These are phyloP conservation scores for Mycena indigotica DNA, from an alignment of 768 basidiomycete species.

Conservation along the genomic window DNA sequence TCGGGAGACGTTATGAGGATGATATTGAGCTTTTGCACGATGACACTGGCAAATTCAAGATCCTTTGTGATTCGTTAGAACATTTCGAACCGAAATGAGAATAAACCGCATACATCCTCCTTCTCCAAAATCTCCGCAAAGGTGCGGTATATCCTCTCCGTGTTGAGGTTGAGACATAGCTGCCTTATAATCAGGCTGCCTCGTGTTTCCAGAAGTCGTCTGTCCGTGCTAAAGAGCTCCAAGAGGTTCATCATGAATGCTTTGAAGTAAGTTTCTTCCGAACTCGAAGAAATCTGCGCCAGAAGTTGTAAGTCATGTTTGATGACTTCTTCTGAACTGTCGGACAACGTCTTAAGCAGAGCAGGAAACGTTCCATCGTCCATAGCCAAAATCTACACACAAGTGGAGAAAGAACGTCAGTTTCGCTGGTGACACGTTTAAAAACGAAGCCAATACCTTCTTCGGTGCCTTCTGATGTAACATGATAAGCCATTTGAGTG, in stretches of 20 bases:
- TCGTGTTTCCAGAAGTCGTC: constrained; percentile 83
- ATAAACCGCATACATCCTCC: constrained; percentile 69
- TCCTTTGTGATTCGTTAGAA: constrained; percentile 54
- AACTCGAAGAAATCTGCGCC: constrained; percentile 94
- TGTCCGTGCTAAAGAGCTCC: constrained; percentile 93
- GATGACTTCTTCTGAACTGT: constrained; percentile 96
- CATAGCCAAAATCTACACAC: constrained; percentile 84
- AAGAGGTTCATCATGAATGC: constrained; percentile 94
- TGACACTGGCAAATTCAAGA: constrained; percentile 95
- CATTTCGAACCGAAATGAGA: not conserved
- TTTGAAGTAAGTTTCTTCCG: constrained; percentile 94
- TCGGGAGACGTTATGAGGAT: constrained; percentile 97
- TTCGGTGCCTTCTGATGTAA: constrained; percentile 96
- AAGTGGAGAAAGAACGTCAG: not conserved
- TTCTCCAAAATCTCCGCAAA: constrained; percentile 98
- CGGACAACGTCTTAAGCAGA: constrained; percentile 91
- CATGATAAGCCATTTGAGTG: constrained; percentile 98
- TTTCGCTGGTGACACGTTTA: not conserved
- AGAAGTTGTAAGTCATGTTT: constrained; percentile 94
- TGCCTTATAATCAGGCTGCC: constrained; percentile 97
- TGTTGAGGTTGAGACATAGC: constrained; percentile 89
- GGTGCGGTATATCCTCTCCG: constrained; percentile 92
- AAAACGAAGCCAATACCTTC: constrained; percentile 56
- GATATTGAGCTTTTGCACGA: constrained; percentile 96
- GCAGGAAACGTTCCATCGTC: constrained; percentile 98